Conservation (phyloP, 2,329 filamentous ascomycete genomes). For the Hymenoscyphus scutula region DNA sequence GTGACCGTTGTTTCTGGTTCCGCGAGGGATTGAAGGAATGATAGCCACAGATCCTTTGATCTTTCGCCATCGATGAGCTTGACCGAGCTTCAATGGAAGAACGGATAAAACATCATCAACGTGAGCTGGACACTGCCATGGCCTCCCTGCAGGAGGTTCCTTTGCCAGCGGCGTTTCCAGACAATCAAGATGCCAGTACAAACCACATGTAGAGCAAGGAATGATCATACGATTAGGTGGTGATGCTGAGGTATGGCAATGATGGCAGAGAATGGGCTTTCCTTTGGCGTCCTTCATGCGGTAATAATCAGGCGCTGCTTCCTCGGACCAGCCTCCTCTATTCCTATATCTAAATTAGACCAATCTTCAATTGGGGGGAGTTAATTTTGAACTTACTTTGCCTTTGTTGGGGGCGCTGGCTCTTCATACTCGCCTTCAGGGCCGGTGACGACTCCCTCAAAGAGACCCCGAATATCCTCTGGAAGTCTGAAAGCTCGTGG, state of each 20-base stretch:
- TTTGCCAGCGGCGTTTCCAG: conserved; percentile 79
- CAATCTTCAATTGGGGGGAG: not conserved
- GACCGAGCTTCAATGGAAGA: conserved; percentile 54
- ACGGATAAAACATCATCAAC: conserved; percentile 69
- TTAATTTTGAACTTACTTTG: conserved; percentile 53
- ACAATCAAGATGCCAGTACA: conserved; percentile 91
- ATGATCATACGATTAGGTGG: conserved; percentile 68
- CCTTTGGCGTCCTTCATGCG: conserved; percentile 69
- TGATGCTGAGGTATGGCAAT: conserved; percentile 66
- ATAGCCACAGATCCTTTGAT: conserved; percentile 54
- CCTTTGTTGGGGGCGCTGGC: conserved; percentile 47
- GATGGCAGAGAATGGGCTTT: conserved; percentile 72
- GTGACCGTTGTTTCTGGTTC: conserved; percentile 67
- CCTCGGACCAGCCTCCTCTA: conserved; percentile 52
- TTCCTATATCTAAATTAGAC: conserved; percentile 40
- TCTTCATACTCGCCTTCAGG: conserved; percentile 74
- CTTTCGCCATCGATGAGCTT: conserved; percentile 60
- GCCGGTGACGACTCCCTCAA: conserved; percentile 75
- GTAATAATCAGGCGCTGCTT: conserved; percentile 59
- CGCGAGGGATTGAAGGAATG: conserved; percentile 56
- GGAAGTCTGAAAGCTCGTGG: conserved; percentile 73
- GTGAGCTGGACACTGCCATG: conserved; percentile 89
- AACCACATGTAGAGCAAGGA: conserved; percentile 77
- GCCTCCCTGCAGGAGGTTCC: conserved; percentile 68
- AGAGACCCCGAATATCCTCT: conserved; percentile 67